Percentiles rank a stretch among this genome's conserved stretches.
Conservation (phyloP, 2,329 filamentous ascomycete species). For the Epichloe sp. region DNA sequence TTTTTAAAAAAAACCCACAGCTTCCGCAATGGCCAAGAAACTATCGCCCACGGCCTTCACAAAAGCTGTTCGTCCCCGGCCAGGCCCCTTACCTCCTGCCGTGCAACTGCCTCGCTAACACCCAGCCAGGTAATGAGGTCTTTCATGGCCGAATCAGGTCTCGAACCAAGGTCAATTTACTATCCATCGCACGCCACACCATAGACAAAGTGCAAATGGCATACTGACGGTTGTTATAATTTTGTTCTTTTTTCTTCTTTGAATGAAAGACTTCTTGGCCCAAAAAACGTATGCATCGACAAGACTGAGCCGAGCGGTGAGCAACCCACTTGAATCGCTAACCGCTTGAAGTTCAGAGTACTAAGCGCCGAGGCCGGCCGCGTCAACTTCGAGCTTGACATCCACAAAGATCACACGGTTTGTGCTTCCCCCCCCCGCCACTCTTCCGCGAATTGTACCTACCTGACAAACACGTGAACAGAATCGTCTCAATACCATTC, state of each 20-base stretch:
- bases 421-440: slow-evolving; percentile 8
- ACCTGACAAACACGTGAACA: slow-evolving; percentile 16
- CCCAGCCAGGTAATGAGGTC: slow-evolving; percentile 61
- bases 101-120: not conserved
- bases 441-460: not conserved
- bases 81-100: not conserved
- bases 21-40: slow-evolving; percentile 19
- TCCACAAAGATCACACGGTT: slow-evolving; percentile 63
- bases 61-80: slow-evolving; percentile 15
- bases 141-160: slow-evolving; percentile 71
- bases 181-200: not conserved
- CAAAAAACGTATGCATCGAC: slow-evolving; percentile 1
- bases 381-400: slow-evolving; percentile 65
- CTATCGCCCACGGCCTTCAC: slow-evolving; percentile 22
- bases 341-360: slow-evolving; percentile 45
- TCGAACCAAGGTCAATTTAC: slow-evolving; percentile 63
- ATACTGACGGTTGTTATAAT: not conserved
- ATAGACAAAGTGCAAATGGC: not conserved
- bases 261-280: slow-evolving; percentile 14
- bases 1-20: too few species aligned
- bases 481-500: slow-evolving; percentile 66
- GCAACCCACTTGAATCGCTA: not conserved
- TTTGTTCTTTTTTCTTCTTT: too few species aligned
- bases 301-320: not conserved
- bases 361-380: slow-evolving; percentile 49